Evolutionary conservation across 345 rosid species (phyloP).

Genomic region (Eucalyptus pauciflora): DNA sequence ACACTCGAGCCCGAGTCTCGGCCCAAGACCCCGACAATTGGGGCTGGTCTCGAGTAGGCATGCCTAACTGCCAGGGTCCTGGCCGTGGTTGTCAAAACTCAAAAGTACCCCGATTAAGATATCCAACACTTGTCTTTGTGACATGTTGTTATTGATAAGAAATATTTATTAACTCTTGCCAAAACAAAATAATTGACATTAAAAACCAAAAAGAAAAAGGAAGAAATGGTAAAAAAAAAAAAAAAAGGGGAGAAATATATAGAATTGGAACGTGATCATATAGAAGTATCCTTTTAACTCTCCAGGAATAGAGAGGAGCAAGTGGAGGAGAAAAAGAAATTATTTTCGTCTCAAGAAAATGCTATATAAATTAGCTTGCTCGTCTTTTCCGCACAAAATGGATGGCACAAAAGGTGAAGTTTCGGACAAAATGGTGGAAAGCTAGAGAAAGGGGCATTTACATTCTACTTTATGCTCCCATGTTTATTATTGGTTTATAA

Average conservation of each 20-base stretch:
- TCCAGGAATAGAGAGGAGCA: background rate
- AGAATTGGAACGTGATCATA: background rate
- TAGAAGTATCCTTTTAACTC: background rate
- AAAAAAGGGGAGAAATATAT: fast-evolving
- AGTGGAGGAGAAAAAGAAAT: no score
- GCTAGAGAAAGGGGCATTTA: background rate
- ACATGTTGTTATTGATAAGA: background rate
- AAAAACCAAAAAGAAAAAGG: background rate
- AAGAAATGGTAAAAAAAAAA: background rate
- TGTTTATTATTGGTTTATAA: background rate
- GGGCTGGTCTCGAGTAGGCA: fast-evolving
- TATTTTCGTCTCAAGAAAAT: background rate
- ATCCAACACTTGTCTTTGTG: background rate
- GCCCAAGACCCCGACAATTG: background rate
- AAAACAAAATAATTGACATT: background rate
- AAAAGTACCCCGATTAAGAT: background rate
- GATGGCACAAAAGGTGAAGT: background rate
- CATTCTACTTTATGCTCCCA: background rate
- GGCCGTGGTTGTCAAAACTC: background rate
- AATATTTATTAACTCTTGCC: background rate
- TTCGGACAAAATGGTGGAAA: background rate
- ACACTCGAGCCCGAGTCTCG: fast-evolving
- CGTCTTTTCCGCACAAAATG: background rate
- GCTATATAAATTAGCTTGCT: background rate
- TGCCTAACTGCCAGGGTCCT: background rate